These are phyloP conservation scores for Mortierella sp. DNA, from an alignment of 371 early-diverging fungal genomes.

Conservation along the genomic window DNA sequence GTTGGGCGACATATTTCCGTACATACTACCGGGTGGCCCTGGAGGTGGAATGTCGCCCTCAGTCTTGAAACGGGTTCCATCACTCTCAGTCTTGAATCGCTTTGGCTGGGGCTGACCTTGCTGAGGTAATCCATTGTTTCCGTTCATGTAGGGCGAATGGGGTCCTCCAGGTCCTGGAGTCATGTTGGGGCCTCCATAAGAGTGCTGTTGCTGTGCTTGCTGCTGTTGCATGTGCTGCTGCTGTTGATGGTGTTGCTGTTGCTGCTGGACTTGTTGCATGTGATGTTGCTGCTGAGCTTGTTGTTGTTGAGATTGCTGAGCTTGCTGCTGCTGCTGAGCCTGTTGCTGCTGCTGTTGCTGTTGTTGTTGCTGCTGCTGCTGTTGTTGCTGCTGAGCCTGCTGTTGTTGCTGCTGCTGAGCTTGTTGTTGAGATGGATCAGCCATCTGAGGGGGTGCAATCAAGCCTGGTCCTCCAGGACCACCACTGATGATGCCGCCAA, in stretches of 20 bases:
- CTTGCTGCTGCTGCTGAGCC: slow-evolving; percentile 42
- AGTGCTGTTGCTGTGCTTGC: slow-evolving; percentile 46
- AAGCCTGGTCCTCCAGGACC: slow-evolving; percentile 58
- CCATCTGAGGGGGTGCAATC: slow-evolving; percentile 62
- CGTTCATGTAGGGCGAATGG: slow-evolving; percentile 57
- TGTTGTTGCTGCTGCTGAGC: slow-evolving; percentile 52
- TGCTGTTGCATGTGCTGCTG: slow-evolving; percentile 48
- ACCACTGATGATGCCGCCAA: slow-evolving; percentile 60
- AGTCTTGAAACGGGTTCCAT: slow-evolving; percentile 48
- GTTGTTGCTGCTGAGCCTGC: slow-evolving; percentile 56
- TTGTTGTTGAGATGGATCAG: slow-evolving; percentile 60
- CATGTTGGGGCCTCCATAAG: slow-evolving; percentile 54
- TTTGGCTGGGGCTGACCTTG: slow-evolving; percentile 55
- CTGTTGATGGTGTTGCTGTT: slow-evolving; percentile 45
- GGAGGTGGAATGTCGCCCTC: slow-evolving; percentile 48
- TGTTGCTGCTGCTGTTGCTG: slow-evolving; percentile 50
- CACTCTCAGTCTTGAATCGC: slow-evolving; percentile 53
- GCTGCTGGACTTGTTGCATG: slow-evolving; percentile 32
- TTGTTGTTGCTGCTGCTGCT: slow-evolving; percentile 32
- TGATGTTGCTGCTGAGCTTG: slow-evolving; percentile 24
- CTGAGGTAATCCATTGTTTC: slow-evolving; percentile 37
- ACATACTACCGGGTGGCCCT: slow-evolving; percentile 46
- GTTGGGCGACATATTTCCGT: slow-evolving; percentile 57
- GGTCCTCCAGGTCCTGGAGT: slow-evolving; percentile 49
- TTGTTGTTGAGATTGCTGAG: slow-evolving; percentile 38